phyloP scores from a whole-genome alignment of 148 eudicot species.

The Rheum nobile region DNA sequence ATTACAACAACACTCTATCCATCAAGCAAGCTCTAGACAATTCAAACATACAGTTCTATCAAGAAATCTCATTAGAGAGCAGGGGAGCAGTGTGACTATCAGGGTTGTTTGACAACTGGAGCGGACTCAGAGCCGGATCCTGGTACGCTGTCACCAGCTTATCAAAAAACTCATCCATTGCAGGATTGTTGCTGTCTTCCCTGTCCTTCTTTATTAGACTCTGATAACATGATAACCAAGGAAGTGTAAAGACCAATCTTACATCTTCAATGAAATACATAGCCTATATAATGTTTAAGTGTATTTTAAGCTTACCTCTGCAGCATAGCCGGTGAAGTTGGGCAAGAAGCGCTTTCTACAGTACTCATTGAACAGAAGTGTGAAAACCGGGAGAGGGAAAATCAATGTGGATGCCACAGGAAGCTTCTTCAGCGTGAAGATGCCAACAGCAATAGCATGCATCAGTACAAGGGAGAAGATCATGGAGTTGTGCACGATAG shows the following conservation, averaged over 20 bases:
- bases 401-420: constrained; percentile 32
- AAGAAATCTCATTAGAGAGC: constrained; percentile 13
- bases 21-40: neutral
- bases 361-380: constrained; percentile 66
- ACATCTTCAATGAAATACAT: neutral
- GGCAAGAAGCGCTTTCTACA: constrained; percentile 74
- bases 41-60: neutral
- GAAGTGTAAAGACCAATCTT: neutral
- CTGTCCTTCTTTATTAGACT: constrained; percentile 51
- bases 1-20: neutral
- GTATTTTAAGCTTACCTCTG: constrained; percentile 36
- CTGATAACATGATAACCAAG: constrained; percentile 17
- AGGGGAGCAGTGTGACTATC: constrained; percentile 33
- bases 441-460: constrained; percentile 66
- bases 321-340: constrained; percentile 41
- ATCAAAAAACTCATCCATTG: constrained; percentile 38
- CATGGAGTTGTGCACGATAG: constrained; percentile 59
- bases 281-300: neutral
- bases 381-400: constrained; percentile 56
- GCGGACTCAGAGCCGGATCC: constrained; percentile 46
- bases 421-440: constrained; percentile 58
- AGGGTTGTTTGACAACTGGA: constrained; percentile 16
- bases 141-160: constrained; percentile 32
- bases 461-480: constrained; percentile 62
- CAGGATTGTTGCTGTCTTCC: constrained; percentile 30